A percentile compares a stretch with the other conserved stretches of the same genome.
Evolutionary conservation across 1,139 yeast genomes (phyloP).

Genomic region (Schizosaccharomyces versatilis): DNA sequence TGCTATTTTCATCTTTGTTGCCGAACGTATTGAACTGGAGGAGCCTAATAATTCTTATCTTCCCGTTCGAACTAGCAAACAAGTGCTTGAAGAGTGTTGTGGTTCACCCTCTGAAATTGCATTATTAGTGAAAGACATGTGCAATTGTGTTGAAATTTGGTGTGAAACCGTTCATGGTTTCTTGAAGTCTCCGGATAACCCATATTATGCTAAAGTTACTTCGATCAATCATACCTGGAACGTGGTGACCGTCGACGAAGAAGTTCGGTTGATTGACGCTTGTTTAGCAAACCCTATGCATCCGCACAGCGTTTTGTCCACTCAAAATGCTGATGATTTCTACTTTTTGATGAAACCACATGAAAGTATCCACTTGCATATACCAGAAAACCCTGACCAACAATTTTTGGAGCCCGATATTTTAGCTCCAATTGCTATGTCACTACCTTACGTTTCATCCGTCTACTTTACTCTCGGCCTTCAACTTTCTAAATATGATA

Average conservation of each 20-base stretch:
- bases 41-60: slow-evolving; percentile 14
- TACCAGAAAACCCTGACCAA: slow-evolving; percentile 53
- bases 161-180: slow-evolving; percentile 66
- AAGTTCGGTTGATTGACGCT: slow-evolving; percentile 60
- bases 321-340: slow-evolving; percentile 26
- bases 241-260: slow-evolving; percentile 48
- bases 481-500: slow-evolving; percentile 44
- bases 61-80: slow-evolving; percentile 13
- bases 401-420: slow-evolving; percentile 76
- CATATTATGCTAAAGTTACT: slow-evolving; percentile 1
- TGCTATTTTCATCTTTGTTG: slow-evolving; percentile 38
- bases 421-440: slow-evolving; percentile 53
- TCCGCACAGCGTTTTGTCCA: slow-evolving; percentile 21
- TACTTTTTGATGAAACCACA: slow-evolving; percentile 64
- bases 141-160: slow-evolving; percentile 46
- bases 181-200: slow-evolving; percentile 26
- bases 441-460: slow-evolving; percentile 68
- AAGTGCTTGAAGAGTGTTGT: slow-evolving; percentile 22
- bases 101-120: slow-evolving; percentile 60
- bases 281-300: slow-evolving; percentile 36
- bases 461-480: slow-evolving; percentile 44
- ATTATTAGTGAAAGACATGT: slow-evolving; percentile 49
- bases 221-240: slow-evolving; percentile 68
- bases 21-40: slow-evolving; percentile 28
- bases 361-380: slow-evolving; percentile 58